phyloP scores from a whole-genome alignment of 352 stramenopile species.

The Globisporangium paddicum region DNA sequence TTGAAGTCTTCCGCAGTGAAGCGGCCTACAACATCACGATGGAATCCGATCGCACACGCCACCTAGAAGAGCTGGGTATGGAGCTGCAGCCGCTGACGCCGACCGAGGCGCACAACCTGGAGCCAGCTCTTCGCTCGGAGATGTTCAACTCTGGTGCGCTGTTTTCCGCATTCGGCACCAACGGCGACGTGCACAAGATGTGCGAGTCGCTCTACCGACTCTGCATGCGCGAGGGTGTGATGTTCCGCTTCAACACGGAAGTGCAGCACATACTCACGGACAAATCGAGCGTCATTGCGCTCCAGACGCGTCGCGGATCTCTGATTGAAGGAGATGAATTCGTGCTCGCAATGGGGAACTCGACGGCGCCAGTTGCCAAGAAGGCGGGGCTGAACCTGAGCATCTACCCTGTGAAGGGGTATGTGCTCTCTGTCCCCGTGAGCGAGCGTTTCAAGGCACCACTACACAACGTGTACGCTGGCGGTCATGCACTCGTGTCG shows the following conservation, averaged over 20 bases:
- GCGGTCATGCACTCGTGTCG: constrained; percentile 69
- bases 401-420: constrained; percentile 84
- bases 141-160: constrained; percentile 65
- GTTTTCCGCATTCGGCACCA: constrained; percentile 78
- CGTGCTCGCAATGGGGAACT: constrained; percentile 78
- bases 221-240: constrained; percentile 78
- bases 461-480: constrained; percentile 80
- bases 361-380: constrained; percentile 57
- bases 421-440: constrained; percentile 81
- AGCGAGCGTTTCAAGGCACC: constrained; percentile 55
- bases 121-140: constrained; percentile 50
- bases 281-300: constrained; percentile 66
- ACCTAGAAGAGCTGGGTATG: constrained; percentile 76
- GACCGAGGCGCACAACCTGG: constrained; percentile 55
- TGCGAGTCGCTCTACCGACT: constrained; percentile 76
- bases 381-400: constrained; percentile 68
- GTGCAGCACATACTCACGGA: constrained; percentile 77
- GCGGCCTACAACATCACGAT: constrained; percentile 63
- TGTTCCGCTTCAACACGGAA: constrained; percentile 87
- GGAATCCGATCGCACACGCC: constrained; percentile 62
- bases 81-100: constrained; percentile 61
- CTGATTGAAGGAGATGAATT: constrained; percentile 87
- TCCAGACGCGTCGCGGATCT: constrained; percentile 74
- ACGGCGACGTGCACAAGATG: constrained; percentile 87
- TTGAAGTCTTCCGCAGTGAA: constrained; percentile 66